Evolutionary conservation across 2,329 filamentous ascomycete genomes (phyloP), one percentile per base, ranked within the genome.

Genomic region (Diaporthe vexans): DNA sequence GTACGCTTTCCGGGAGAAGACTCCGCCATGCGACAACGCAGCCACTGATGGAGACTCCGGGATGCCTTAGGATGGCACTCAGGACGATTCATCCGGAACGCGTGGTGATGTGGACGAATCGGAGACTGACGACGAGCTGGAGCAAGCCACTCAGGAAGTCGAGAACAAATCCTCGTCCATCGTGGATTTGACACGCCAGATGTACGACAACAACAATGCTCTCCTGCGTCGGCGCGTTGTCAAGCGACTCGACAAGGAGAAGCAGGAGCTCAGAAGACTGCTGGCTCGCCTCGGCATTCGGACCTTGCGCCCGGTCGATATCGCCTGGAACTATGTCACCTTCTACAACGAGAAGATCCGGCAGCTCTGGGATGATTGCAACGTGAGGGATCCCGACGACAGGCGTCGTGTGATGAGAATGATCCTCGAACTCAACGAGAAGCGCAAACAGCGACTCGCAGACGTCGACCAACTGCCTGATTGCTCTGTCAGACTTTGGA

Each of bases 291-390:
- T 56, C 13, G 70, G 70, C 3, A 46, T 35, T 17, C 13, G 26
- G 4, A 21, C 26, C 19, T 46, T 37, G 13, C 24, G 57, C 26
- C 46, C 24, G 3, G 11, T 54, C 17, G 70, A 72, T 7, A 2
- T 63, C n/a, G 70, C 70, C 37, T 72, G 70, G 70, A 43, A 58
- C 57, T 63, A 52, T 19, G 70, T 61, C 21, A 26, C 52, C 10
- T 17, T 26, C 10, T 33, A 43, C 57, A 72, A 72, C 17, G 46
- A 63, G 19, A 21, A 72, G 57, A 63, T 72, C 24, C 57, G 57
- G 17, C 9, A 54, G 35, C 46, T 59, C 57, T 72, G 70, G 70
- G 5, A 21, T 6, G 10, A 35, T 17, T 72, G 70, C 48, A 33
- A 72, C 35, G 7, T 24, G 46, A 4, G 1, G 8, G 48, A 56